Evolutionary conservation across 2,329 filamentous ascomycete genomes (phyloP).

Genomic region (Orbilia brochopaga): DNA sequence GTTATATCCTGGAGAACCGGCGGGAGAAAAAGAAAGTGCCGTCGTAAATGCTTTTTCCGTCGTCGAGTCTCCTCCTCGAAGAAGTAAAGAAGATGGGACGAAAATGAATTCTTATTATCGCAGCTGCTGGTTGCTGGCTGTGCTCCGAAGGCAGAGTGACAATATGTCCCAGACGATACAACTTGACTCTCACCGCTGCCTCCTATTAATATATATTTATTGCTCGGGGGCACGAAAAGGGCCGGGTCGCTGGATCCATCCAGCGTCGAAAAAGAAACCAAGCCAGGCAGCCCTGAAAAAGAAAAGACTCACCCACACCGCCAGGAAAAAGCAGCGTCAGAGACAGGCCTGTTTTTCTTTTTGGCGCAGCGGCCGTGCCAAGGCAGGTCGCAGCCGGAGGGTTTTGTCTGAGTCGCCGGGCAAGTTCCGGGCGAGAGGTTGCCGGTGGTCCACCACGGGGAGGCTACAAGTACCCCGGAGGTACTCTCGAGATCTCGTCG

Average conservation of each 20-base stretch:
- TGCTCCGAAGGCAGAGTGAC: constrained; percentile 35
- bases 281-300: constrained; percentile 34
- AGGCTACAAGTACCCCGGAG: constrained; percentile 44
- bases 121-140: constrained; percentile 37
- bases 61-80: constrained; percentile 12
- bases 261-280: constrained; percentile 24
- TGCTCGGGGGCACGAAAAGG: constrained; percentile 26
- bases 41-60: constrained; percentile 15
- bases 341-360: constrained; percentile 35
- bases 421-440: constrained; percentile 29
- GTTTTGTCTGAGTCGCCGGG: constrained; percentile 39
- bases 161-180: constrained; percentile 27
- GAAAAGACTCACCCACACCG: constrained; percentile 10
- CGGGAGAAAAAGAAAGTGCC: constrained; percentile 24
- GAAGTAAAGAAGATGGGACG: constrained; percentile 51
- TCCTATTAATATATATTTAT: constrained; percentile 12
- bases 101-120: constrained; percentile 41
- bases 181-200: constrained; percentile 39
- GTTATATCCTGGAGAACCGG: constrained; percentile 36
- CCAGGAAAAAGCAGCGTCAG: constrained; percentile 39
- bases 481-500: background rate
- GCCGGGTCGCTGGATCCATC: constrained; percentile 48
- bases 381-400: constrained; percentile 50
- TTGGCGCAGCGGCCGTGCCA: constrained; percentile 43
- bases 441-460: constrained; percentile 45